Evolutionary conservation across 345 rosid genomes (phyloP), one percentile per base, ranked within the genome.

Genomic region (Trapa incisa): DNA sequence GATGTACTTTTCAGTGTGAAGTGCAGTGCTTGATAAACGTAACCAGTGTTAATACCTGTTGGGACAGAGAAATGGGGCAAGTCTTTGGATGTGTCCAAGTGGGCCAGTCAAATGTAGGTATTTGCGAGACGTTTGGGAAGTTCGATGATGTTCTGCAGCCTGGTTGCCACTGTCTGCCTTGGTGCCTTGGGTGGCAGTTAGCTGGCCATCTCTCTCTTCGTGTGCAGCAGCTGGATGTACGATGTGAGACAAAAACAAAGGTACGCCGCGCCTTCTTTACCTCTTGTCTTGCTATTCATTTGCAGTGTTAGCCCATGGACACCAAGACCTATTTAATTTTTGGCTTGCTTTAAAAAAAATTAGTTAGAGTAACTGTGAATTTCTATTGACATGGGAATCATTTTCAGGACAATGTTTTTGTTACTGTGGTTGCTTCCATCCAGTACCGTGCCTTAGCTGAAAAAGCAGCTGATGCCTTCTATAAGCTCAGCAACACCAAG

Each of bases 241-340:
- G 84, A 48, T 89, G 96, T 43, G 97, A 91, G 83, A 91, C 97
- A 43, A 89, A 91, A 80, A 87, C 97, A 42, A 89, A 85, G 91
- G 97, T 91, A 47, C 72, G 73, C 65, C 67, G 35, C 67, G n/a
- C 38, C 39, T 45, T 57, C 29, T n/a, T 7, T 29, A 36, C 42
- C 15, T 2, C 29, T 32, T 7, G 17, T 48, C 33, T 16, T 41
- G 29, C 29, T 5, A 42, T 32, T 32, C 38, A 65, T n/a, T 10
- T 37, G 29, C 14, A 8, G 13, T 32, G 36, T 15, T 47, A 33
- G n/a, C 60, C 35, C 1, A 2, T 22, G 5, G 6, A 10, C 33
- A 54, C 22, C 4, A 22, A n/a, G 1, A 22, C 22, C 60, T 17
- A 17, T 4, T 53, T 53, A 53, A 16, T 2, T 53, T 50, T 53